These are phyloP conservation scores for Cryomyces antarcticus DNA, from an alignment of 495 filamentous ascomycete species.

Conservation along the genomic window DNA sequence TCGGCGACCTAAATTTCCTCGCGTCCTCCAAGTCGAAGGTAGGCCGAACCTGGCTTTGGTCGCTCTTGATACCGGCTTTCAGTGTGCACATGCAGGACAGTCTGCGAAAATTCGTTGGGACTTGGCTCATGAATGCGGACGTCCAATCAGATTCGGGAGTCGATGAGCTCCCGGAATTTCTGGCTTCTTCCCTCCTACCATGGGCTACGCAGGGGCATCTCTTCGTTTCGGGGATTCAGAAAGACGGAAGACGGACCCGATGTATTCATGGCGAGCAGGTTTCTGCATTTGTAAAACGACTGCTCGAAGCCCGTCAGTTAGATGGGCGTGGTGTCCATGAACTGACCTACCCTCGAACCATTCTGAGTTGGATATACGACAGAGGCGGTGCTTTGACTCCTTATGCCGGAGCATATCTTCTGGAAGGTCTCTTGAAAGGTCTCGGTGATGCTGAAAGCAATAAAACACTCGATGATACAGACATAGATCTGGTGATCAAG, in stretches of 20 bases:
- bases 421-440: conserved; percentile 13
- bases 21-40: conserved; percentile 6
- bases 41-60: conserved; percentile 6
- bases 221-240: conserved; percentile 14
- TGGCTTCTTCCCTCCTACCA: conserved; percentile 13
- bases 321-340: too few relatives aligned
- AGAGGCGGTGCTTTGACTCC: too few relatives aligned
- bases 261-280: conserved; percentile 16
- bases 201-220: conserved; percentile 20
- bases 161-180: conserved; percentile 6
- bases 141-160: conserved; percentile 3
- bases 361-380: too few relatives aligned
- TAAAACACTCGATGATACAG: background rate
- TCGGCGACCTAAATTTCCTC: conserved; percentile 14
- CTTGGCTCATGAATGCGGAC: conserved; percentile 14
- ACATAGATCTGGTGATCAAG: conserved; percentile 7
- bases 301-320: background rate
- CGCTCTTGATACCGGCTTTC: conserved; percentile 13
- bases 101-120: conserved; percentile 17
- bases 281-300: conserved; percentile 3
- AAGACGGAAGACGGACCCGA: background rate
- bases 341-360: too few relatives aligned
- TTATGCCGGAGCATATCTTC: conserved; percentile 13
- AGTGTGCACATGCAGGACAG: conserved; percentile 15
- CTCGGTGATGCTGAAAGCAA: background rate